Evolutionary conservation across 805 yeast genomes (phyloP).

Genomic region (Candida verbasci): DNA sequence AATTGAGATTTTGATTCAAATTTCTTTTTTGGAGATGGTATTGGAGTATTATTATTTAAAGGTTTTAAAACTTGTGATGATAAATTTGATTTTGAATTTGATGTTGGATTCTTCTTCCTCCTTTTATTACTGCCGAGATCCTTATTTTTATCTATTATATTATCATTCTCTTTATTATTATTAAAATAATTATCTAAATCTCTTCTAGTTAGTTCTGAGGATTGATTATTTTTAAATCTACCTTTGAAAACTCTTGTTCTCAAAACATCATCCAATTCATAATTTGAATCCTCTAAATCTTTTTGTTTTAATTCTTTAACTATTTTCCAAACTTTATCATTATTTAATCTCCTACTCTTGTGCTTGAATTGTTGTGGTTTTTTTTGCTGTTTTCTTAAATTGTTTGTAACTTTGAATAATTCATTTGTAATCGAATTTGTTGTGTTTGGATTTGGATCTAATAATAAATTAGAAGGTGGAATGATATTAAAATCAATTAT

Average conservation of each 20-base stretch:
- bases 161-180: constrained; percentile 4
- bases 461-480: constrained; percentile 2
- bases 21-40: constrained; percentile 35
- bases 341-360: constrained; percentile 26
- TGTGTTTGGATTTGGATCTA: constrained; percentile 9
- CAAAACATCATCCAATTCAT: constrained; percentile 31
- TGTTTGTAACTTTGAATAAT: constrained; percentile 27
- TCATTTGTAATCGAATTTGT: constrained; percentile 20
- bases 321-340: constrained; percentile 35
- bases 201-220: background rate
- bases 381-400: background rate
- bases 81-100: too few relatives aligned
- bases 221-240: constrained; percentile 17
- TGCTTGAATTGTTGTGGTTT: too few relatives aligned
- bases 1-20: constrained; percentile 46
- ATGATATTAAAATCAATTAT: constrained; percentile 4
- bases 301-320: constrained; percentile 28
- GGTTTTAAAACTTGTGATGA: constrained; percentile 19
- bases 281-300: constrained; percentile 18
- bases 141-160: background rate
- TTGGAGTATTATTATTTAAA: constrained; percentile 12
- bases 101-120: background rate
- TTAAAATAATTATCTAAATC: constrained; percentile 5
- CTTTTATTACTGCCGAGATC: background rate
- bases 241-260: constrained; percentile 33